Evolutionary conservation across 202 grass and related monocot species (phyloP).

Genomic region (Carex arenaria): DNA sequence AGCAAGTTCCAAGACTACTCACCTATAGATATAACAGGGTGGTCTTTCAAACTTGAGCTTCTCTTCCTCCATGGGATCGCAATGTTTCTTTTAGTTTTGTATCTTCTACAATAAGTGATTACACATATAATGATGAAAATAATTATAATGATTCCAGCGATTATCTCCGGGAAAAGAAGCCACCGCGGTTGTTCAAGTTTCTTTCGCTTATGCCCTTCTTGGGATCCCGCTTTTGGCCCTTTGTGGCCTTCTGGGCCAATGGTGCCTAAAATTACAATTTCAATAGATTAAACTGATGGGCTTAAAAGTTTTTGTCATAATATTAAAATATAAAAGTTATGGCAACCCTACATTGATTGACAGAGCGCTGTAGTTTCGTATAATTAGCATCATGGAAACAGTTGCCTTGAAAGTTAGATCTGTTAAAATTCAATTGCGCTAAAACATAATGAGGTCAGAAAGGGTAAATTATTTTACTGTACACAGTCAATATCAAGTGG

Average conservation of each 20-base stretch:
- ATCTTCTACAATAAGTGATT: slow-evolving; percentile 30
- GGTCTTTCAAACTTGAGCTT: slow-evolving; percentile 59
- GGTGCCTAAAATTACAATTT: slow-evolving; percentile 46
- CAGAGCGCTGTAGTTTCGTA: slow-evolving; percentile 40
- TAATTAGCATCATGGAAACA: slow-evolving; percentile 48
- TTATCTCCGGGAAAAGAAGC: slow-evolving; percentile 81
- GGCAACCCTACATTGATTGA: slow-evolving; percentile 52
- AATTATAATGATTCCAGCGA: slow-evolving; percentile 39
- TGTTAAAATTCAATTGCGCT: slow-evolving; percentile 56
- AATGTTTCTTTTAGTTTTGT: slow-evolving; percentile 33
- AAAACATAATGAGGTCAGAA: slow-evolving; percentile 55
- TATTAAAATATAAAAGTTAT: background rate
- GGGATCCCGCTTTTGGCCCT: background rate
- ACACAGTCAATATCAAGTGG: slow-evolving; percentile 22
- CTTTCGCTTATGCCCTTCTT: slow-evolving; percentile 28
- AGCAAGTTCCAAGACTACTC: slow-evolving; percentile 7
- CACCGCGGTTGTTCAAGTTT: slow-evolving; percentile 50
- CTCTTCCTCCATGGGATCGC: slow-evolving; percentile 42
- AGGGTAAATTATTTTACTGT: slow-evolving; percentile 1
- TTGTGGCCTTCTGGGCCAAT: slow-evolving; percentile 26
- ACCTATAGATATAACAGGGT: slow-evolving; percentile 61
- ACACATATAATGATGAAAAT: slow-evolving; percentile 44
- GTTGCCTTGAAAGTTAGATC: slow-evolving; percentile 68
- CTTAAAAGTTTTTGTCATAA: background rate
- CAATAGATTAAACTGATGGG: background rate